Evolutionary conservation across 2,329 filamentous ascomycete species (phyloP), one percentile per base, ranked within the genome.

Genomic region (Ascochyta pisi): DNA sequence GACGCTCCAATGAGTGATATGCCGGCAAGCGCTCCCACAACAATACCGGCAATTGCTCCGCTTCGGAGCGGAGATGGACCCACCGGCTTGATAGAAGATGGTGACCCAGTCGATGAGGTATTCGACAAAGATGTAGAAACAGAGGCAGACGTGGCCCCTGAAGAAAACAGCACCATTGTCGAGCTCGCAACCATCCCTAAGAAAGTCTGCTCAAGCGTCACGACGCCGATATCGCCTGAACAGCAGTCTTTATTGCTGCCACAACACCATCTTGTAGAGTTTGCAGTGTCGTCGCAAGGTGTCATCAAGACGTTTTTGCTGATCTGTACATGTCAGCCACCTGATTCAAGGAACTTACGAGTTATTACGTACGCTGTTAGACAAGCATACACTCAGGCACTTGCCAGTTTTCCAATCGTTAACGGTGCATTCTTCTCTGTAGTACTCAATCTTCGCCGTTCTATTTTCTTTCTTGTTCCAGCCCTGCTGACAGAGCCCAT

Each of bases 231-330:
- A 31, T 54, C 39, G 16, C 44, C 44, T 4, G 50, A 39, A 19
- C 44, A 54, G 24, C 50, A 54, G 13, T 54, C 44, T 26, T 31
- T 29, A 16, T 48, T 48, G 5, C 16, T 24, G n/a, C 50, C 50
- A 48, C 50, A 54, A 13, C 44, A 54, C 50, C 50, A 54, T 26
- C 33, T 27, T 2, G 50, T 54, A 2, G 50, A 54, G 8, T 54
- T 54, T 3, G 50, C 50, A 8, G 50, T 54, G 7, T 37, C 33
- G 12, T 54, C 44, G 39, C 50, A 54, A 4, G 44, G 44, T 5
- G 26, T 54, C 50, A 54, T 48, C 3, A 29, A 4, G 10, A 48
- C 50, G 6, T 54, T 54, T 7, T 23, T 13, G 10, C 38, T 48
- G 1, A 33, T 22, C 50, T 54, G 3, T 9, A 3, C 24, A 22